Evolutionary conservation across 2,329 filamentous ascomycete genomes (phyloP), one percentile per base, ranked within the genome.

Genomic region (Tolypocladium tundrense): DNA sequence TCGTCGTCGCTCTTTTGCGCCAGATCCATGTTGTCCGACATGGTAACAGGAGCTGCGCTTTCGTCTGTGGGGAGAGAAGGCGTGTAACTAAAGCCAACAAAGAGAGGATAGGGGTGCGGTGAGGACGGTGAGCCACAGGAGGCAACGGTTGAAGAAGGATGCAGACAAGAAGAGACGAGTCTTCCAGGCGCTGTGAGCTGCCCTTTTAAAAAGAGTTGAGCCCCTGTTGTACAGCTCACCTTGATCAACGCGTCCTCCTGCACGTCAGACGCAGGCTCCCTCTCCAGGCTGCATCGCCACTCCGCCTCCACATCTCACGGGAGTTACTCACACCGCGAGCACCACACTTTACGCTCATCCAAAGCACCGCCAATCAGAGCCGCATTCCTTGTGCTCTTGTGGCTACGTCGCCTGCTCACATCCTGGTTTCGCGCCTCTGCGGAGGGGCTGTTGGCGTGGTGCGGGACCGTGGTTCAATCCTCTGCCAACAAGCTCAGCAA

Each of bases 1-100:
- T 56, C 54, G 19, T 58, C 57, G 40, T 59, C 54, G 35, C 50
- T 56, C 35, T 43, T 53, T 1, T 33, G 53, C 13, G n/a, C 35
- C 11, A 27, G 52, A 33, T 57, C 54, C 9, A 13, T 8, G 10
- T 27, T 31, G 54, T 59, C 54, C 1, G 54, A 48, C 57, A 59
- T 59, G 33, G 19, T 40, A 43, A 10, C 13, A 3, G 1, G 4
- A 35, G 9, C 3, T 16, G 43, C 31, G 14, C 14, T n/a, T 13
- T 13, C 2, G 19, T 10, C 6, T 35, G 27, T 19, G 11, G 16
- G 4, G 31, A 35, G 31, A 35, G 19, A 16, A 24, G 24, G 11
- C 7, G 19, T 33, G 3, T 0, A 10, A 13, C 19, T 1, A n/a
- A 11, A 3, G 48, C 19, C 5, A 13, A 19, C 16, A 31, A 10